Evolutionary conservation across 768 basidiomycete species (phyloP), one percentile per base, ranked within the genome.

Genomic region (Boletus vermiculosoides): DNA sequence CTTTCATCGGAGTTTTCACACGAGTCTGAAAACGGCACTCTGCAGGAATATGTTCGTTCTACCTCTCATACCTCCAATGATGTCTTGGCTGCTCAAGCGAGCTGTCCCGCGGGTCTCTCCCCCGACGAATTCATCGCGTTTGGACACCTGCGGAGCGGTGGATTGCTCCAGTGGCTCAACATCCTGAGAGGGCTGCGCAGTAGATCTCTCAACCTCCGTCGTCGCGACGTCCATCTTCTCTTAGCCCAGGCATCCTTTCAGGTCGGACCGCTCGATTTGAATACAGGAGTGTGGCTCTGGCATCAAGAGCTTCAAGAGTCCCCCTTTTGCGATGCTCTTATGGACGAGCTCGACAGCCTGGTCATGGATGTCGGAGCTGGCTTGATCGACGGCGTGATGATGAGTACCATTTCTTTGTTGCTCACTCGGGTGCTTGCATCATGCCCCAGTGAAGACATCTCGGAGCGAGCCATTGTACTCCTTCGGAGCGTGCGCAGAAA

Each of bases 371-470:
- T 15, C 15, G 23, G 22, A 23, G 22, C 15, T 16, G 22, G 22
- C 6, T 16, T 12, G 70, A 75, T 55, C 42, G 66, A 74, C 55
- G 58, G 51, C 1, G 37, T 62, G 16, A 52, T 71, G 0, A 59
- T 75, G 51, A 53, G 61, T 49, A 75, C 66, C 25, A 66, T 74
- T 33, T 61, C 69, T 20, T 44, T 71, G 30, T 53, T 80, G 9
- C 61, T 64, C 12, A 23, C 20, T 36, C 48, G 42, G 2, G 23
- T 44, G 7, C 22, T 44, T 23, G 22, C 42, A 16, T 25, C 42
- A 22, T 25, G 30, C 30, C 30, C 30, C 8, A 30, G 30, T 8
- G 30, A 30, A 30, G 1, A 1, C 30, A 9, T 30, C 7, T 15
- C 15, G 23, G 42, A 44, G 23, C 23, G 23, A 25, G 42, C 13